phyloP scores from a whole-genome alignment of 1,284 basidiomycete species.

The Amylostereum areolatum region DNA sequence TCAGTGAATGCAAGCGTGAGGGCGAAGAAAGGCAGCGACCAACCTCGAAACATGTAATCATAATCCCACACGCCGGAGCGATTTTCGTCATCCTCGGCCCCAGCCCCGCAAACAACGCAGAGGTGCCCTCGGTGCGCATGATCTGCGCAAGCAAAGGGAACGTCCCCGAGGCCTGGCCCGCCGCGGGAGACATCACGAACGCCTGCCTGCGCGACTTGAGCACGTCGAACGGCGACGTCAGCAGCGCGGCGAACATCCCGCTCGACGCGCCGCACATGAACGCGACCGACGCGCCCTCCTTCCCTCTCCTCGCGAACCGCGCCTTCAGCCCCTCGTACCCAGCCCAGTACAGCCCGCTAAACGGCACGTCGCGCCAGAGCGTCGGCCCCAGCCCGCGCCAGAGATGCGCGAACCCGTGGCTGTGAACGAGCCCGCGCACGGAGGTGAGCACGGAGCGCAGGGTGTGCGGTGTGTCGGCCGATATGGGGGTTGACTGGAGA shows the following conservation, averaged over 20 bases:
- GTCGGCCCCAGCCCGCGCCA: constrained; percentile 92
- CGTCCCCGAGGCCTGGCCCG: constrained; percentile 35
- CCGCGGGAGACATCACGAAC: constrained; percentile 49
- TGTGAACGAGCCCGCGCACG: constrained; percentile 53
- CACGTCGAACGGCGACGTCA: constrained; percentile 96
- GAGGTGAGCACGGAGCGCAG: constrained; percentile 63
- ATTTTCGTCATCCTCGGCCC: constrained; percentile 91
- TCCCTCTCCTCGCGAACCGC: constrained; percentile 42
- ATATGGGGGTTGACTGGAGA: constrained; percentile 80
- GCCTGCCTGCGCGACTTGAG: constrained; percentile 92
- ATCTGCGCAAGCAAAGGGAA: constrained; percentile 67
- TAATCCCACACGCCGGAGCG: constrained; percentile 97
- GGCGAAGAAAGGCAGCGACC: constrained; percentile 12
- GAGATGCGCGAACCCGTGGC: constrained; percentile 65
- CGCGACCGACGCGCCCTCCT: constrained; percentile 65
- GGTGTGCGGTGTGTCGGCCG: constrained; percentile 65
- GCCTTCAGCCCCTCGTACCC: constrained; percentile 67
- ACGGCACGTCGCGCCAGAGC: constrained; percentile 96
- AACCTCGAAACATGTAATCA: constrained; percentile 95
- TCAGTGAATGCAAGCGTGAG: constrained; percentile 8
- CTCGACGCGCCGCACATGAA: constrained; percentile 82
- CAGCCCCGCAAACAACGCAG: constrained; percentile 81
- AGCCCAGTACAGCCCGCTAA: constrained; percentile 91
- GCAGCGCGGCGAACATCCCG: constrained; percentile 77
- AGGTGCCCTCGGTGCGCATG: constrained; percentile 69